Evolutionary conservation across 2,329 filamentous ascomycete genomes (phyloP).

Genomic region (Chaetomiaceae sp.): DNA sequence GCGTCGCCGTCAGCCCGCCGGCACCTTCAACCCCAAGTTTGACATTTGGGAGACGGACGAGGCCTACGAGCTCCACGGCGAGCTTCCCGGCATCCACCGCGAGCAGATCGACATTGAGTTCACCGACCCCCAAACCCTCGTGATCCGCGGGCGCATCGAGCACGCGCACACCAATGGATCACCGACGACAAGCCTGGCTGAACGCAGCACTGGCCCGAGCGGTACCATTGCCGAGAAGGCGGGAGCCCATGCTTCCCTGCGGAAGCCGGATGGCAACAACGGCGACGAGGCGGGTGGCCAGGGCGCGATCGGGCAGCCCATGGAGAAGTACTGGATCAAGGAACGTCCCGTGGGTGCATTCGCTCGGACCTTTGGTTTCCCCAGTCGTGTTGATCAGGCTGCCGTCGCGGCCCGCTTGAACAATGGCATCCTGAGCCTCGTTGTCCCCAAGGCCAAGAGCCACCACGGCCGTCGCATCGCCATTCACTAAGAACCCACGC

Average conservation of each 20-base stretch:
- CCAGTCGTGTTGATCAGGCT: constrained; percentile 55
- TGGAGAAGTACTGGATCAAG: constrained; percentile 58
- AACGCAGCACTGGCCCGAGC: constrained; percentile 21
- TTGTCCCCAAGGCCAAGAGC: constrained; percentile 61
- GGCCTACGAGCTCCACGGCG: constrained; percentile 70
- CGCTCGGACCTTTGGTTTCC: constrained; percentile 63
- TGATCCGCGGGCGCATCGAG: constrained; percentile 64
- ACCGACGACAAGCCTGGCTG: constrained; percentile 34
- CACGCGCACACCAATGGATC: constrained; percentile 53
- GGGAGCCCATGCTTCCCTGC: constrained; percentile 20
- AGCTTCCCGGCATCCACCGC: constrained; percentile 69
- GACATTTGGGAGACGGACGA: constrained; percentile 66
- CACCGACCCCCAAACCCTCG: constrained; percentile 66
- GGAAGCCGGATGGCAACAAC: constrained; percentile 32
- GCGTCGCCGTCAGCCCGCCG: constrained; percentile 29
- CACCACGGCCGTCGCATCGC: constrained; percentile 35
- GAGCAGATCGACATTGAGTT: constrained; percentile 73
- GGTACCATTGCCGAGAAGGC: constrained; percentile 38
- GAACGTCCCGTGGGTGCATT: constrained; percentile 64
- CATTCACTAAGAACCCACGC: constrained; percentile 31
- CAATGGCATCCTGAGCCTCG: constrained; percentile 58
- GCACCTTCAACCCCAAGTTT: constrained; percentile 68
- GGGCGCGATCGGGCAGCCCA: neutral
- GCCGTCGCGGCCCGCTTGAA: constrained; percentile 55
- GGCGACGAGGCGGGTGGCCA: constrained; percentile 26